Evolutionary conservation across 2,329 filamentous ascomycete genomes (phyloP), one percentile per base, ranked within the genome.

Genomic region (Venturia carpophila): DNA sequence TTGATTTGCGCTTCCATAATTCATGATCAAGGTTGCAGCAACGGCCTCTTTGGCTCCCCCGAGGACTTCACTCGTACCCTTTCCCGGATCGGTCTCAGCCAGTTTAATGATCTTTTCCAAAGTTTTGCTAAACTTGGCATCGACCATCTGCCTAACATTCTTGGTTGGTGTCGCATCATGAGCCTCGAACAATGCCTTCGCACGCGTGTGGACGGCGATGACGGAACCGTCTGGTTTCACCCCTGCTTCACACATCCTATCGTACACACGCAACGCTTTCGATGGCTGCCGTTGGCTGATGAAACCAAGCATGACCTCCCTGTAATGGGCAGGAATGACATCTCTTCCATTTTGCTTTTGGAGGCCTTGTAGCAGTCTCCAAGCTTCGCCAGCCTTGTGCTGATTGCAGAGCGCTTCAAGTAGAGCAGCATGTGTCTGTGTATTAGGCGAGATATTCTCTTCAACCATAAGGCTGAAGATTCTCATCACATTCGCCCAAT

Each of bases 371-470:
- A 80, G 63, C 43, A 89, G 80, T 60, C 79, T 79, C 66, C 78
- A 80, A 3, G 87, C 86, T 60, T 80, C 78, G 67, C 82, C 77
- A 7, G 85, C 81, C 68, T 82, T 80, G 62, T 79, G 78, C 60
- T 80, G 73, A 65, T 82, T 75, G 10, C 79, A 76, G 61, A 89
- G 73, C 37, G 79, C 79, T 64, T 83, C 80, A 79, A 89, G 86
- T 49, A 88, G 73, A 61, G 84, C 82, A 58, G 79, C 80, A 71
- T 87, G 88, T 1, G 86, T 87, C 72, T 82, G 79, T 3, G 73
- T 76, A 70, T 88, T 81, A 11, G 82, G 77, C 39, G 75, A 73
- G 41, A 89, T 75, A 0, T 78, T 74, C 49, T 78, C 73, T 5
- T 77, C 71, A 60, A 80, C 74, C 84, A 89, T 88, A 64, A 78